Percentiles rank a stretch among this genome's conserved stretches.
Evolutionary conservation across 345 rosid genomes (phyloP).

Genomic region (Combretum micranthum): DNA sequence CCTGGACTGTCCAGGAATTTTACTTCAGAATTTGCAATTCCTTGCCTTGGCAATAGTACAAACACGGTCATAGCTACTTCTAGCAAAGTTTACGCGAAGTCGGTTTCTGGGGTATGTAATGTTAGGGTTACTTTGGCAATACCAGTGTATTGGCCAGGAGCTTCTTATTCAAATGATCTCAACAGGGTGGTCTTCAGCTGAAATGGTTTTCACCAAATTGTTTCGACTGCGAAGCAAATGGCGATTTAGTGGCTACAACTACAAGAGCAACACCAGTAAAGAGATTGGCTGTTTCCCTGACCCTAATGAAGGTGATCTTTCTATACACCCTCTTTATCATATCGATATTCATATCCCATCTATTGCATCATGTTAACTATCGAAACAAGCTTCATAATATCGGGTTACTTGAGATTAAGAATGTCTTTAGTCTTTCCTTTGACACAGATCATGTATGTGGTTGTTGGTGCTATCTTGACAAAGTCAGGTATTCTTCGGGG

Average conservation of each 20-base stretch:
- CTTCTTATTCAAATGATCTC: conserved; percentile 24
- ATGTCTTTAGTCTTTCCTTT: too few species aligned
- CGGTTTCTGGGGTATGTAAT: conserved; percentile 33
- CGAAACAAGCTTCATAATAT: too few species aligned
- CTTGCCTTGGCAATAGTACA: conserved; percentile 56
- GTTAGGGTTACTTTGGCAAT: conserved; percentile 21
- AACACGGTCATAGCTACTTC: conserved; percentile 49
- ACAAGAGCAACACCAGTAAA: conserved; percentile 22
- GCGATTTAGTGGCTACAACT: conserved; percentile 37
- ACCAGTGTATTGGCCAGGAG: conserved; percentile 40
- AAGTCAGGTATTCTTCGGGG: too few species aligned
- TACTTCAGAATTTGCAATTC: conserved; percentile 20
- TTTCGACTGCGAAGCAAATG: conserved; percentile 31
- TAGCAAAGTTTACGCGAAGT: conserved; percentile 17
- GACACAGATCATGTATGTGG: too few species aligned
- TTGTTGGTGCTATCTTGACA: too few species aligned
- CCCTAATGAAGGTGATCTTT: too few species aligned
- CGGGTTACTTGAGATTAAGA: too few species aligned
- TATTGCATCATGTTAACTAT: too few species aligned
- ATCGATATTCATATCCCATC: too few species aligned
- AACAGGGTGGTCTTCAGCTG: conserved; percentile 26
- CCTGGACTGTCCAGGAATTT: conserved; percentile 44
- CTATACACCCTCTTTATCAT: too few species aligned
- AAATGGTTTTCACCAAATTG: conserved; percentile 47
- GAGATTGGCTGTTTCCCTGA: conserved; percentile 38